Base-by-base conservation (phyloP, 176 grass and related monocot species). In the Tuctoria greenei region DNA sequence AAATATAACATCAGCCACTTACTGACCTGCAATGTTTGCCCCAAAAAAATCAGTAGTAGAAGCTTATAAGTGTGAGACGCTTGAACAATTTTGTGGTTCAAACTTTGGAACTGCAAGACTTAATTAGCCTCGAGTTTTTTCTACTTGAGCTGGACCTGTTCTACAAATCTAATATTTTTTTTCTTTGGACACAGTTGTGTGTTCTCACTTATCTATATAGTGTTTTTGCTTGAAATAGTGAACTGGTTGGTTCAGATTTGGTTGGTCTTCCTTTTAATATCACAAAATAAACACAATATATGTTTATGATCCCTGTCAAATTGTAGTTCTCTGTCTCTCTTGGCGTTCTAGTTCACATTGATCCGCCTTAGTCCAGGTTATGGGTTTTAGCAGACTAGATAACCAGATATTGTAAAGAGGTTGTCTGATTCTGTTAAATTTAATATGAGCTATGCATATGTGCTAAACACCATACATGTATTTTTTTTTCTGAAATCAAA, bases 1-100 rank as follows among this genome's bases (percentile, higher is more conserved):
- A 16, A 69, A 37, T 16, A 56, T 85, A 65, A 10, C 72, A 57
- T 25, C 25, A 64, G 9, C 15, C 27, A 59, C 49, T 47, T 63
- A 26, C 36, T 69, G 47, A 49, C 18, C 14, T 82, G 38, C 31
- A 7, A 52, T 16, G 46, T 59, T 77, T 66, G 31, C 16, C 54
- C 16, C 54, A 18, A 51, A 8, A 64, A 66, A 77, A 31, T 10
- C 10, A 10, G 6, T 11, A 28, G 14, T 45, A 14, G 1, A 65
- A 23, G 2, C 39, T 46, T 47, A 13, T 26, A 77, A 56, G 36
- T 46, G 54, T 76, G 57, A 21, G 47, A 66, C 2, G 10, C 4
- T 15, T 26, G 8, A 27, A 21, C 20, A 70, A 28, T 20, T 49
- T 41, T 72, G 2, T 79, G 36, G 28, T 60, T 11, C 3, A 23